Conservation (phyloP, 805 yeast species). For the Wickerhamiella spandovensis region DNA sequence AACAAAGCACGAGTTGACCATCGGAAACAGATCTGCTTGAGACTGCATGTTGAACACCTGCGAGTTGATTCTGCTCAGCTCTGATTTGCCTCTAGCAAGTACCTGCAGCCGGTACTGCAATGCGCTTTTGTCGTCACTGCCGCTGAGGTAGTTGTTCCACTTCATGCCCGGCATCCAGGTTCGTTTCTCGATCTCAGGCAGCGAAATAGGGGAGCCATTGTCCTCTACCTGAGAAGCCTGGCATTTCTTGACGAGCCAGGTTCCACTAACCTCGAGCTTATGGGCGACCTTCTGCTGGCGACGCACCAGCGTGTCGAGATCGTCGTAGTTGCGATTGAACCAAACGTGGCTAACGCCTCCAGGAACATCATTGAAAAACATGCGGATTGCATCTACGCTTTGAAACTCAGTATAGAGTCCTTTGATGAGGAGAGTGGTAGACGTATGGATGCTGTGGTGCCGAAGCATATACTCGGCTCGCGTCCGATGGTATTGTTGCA, state of each 20-base stretch:
- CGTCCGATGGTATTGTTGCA: slow-evolving; percentile 36
- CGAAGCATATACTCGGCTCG: slow-evolving; percentile 32
- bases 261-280: slow-evolving; percentile 30
- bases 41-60: slow-evolving; percentile 45
- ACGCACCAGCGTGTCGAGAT: slow-evolving; percentile 25
- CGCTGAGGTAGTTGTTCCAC: slow-evolving; percentile 36
- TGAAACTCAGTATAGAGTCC: slow-evolving; percentile 42
- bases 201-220: background rate
- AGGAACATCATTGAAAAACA: slow-evolving; percentile 40
- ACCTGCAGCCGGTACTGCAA: slow-evolving; percentile 4
- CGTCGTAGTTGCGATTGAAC: slow-evolving; percentile 38
- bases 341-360: slow-evolving; percentile 46
- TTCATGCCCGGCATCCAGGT: slow-evolving; percentile 9
- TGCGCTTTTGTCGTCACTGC: slow-evolving; percentile 30
- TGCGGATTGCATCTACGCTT: slow-evolving; percentile 38
- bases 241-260: slow-evolving; percentile 26
- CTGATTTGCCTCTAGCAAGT: slow-evolving; percentile 50
- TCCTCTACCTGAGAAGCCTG: slow-evolving; percentile 2
- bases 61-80: slow-evolving; percentile 48
- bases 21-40: slow-evolving; percentile 27
- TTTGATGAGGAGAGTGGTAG: slow-evolving; percentile 51
- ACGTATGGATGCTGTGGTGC: slow-evolving; percentile 10
- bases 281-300: slow-evolving; percentile 22
- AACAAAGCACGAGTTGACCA: slow-evolving; percentile 34
- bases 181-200: background rate